Conservation (phyloP, 345 rosid genomes). For the Laguncularia racemosa region DNA sequence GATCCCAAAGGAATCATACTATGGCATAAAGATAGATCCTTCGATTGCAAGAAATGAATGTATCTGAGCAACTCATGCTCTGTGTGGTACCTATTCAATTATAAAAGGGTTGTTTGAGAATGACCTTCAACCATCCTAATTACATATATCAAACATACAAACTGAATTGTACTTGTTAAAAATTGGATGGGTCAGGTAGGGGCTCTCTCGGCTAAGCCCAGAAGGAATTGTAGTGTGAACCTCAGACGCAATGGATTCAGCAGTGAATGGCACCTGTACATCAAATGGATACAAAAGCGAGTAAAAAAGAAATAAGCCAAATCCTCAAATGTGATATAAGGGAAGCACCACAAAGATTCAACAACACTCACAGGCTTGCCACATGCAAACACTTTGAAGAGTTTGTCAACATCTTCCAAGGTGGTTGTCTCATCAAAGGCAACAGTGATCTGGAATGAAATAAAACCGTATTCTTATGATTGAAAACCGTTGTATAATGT, state of each 20-base stretch:
- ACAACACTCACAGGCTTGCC: conserved; percentile 67
- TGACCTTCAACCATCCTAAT: not conserved
- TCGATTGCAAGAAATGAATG: conserved; percentile 65
- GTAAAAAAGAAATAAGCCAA: not conserved
- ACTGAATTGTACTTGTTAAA: conserved; percentile 63
- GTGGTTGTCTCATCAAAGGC: conserved; percentile 95
- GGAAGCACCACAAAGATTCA: conserved; percentile 5
- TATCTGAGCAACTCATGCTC: conserved; percentile 95
- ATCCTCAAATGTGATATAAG: not conserved
- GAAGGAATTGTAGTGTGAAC: conserved; percentile 70
- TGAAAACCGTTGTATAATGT: conserved; percentile 1
- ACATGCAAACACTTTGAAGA: conserved; percentile 63
- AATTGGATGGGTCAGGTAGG: conserved; percentile 71
- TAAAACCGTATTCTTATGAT: conserved; percentile 8
- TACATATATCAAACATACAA: conserved; percentile 11
- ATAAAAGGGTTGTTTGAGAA: conserved; percentile 16
- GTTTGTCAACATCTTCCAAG: conserved; percentile 85
- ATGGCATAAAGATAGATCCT: conserved; percentile 97
- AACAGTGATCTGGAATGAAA: conserved; percentile 65
- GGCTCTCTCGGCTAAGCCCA: conserved; percentile 57
- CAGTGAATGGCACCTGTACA: conserved; percentile 71
- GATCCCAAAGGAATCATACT: conserved; percentile 99
- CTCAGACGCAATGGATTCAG: conserved; percentile 83
- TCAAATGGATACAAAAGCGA: conserved; percentile 7
- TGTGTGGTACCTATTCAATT: conserved; percentile 60